Evolutionary conservation across 2,329 filamentous ascomycete species (phyloP), one percentile per base, ranked within the genome.

Genomic region (Trichoderma aggressivum): DNA sequence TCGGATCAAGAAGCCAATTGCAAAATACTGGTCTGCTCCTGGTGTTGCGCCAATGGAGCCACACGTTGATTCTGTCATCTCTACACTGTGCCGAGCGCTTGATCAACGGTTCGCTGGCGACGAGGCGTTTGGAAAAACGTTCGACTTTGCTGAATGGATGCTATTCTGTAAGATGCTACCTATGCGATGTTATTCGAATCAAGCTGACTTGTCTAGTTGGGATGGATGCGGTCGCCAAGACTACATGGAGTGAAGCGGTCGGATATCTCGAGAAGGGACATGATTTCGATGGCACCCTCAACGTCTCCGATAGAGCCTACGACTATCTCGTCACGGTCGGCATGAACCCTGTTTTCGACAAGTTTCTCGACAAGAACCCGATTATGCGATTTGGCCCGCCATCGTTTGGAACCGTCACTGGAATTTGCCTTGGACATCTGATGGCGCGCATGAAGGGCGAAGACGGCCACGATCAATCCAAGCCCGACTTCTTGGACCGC

Each of bases 211-310:
- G 18, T 4, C 7, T 3, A 78, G 77, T 74, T 63, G 75, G 81
- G 4, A 83, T 81, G 76, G 83, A 85, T 72, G 79, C 84, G 5
- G 80, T 84, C 65, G 82, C 82, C 26, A 78, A 81, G 53, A 74
- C 84, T 21, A 82, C 81, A 21, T 85, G 83, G 50, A 80, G 81
- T 50, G 76, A 79, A 16, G 78, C 78, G 53, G 80, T 84, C 55
- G 82, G 83, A 11, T 85, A 84, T 72, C 76, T 85, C 21, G 76
- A 83, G 26, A 75, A 79, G 5, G 77, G 79, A 2, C 73, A 72
- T 11, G 83, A 84, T 71, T 77, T 82, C 73, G 78, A 80, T 39
- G 79, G 78, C 5, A 83, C 80, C 36, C 79, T 84, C 7, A 72
- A 69, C 16, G 75, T 73, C 10, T 74, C 77, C 0, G 77, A 78